These are phyloP conservation scores for Myriangium duriaei DNA, from an alignment of 2,329 filamentous ascomycete genomes.

Conservation along the genomic window DNA sequence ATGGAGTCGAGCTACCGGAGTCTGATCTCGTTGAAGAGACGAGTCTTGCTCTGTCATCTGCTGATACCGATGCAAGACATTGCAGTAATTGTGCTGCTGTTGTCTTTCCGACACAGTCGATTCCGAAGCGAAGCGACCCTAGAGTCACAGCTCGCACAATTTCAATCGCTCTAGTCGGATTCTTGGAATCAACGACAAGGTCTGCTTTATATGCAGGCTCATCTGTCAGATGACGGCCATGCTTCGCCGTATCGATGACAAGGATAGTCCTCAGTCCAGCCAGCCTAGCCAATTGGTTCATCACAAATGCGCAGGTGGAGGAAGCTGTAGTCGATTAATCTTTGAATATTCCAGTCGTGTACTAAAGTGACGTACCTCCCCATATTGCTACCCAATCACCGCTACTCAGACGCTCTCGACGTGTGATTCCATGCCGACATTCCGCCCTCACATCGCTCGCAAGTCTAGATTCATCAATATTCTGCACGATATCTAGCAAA, in stretches of 20 bases:
- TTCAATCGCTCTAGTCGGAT: conserved; percentile 51
- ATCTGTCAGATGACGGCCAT: conserved; percentile 46
- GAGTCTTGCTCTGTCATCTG: no score
- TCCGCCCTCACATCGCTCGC: conserved; percentile 51
- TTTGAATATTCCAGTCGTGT: no score
- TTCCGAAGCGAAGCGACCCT: conserved; percentile 49
- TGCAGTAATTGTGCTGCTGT: conserved; percentile 3
- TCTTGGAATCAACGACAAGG: conserved; percentile 55
- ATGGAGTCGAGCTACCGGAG: background rate
- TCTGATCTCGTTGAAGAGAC: conserved; percentile 30
- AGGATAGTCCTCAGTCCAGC: conserved; percentile 53
- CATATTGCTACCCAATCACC: conserved; percentile 65
- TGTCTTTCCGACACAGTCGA: conserved; percentile 42
- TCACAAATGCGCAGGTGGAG: conserved; percentile 10
- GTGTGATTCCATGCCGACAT: conserved; percentile 43
- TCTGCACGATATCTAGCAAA: conserved; percentile 39
- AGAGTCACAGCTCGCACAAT: conserved; percentile 49
- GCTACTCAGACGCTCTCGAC: conserved; percentile 36
- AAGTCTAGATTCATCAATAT: conserved; percentile 35
- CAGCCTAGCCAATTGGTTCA: conserved; percentile 50
- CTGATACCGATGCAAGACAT: background rate
- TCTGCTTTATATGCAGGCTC: conserved; percentile 36
- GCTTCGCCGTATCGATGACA: conserved; percentile 54
- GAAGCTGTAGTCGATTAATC: conserved; percentile 32
- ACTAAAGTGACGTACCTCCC: conserved; percentile 62